Evolutionary conservation across 148 eudicot species (phyloP).

Genomic region (Rhododendron simsii): DNA sequence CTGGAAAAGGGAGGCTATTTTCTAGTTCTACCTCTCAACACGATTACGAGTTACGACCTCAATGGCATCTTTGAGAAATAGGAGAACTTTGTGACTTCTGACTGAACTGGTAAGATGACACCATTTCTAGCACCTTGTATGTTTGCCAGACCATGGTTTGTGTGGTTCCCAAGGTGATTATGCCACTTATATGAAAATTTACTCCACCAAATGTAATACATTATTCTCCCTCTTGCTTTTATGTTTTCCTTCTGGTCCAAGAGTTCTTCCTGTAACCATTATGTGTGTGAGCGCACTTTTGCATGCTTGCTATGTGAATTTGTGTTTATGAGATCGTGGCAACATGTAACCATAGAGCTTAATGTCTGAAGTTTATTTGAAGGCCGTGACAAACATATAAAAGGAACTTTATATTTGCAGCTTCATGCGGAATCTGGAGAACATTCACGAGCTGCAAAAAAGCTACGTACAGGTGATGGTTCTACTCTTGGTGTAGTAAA

Average conservation of each 20-base stretch:
- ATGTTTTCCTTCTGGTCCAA: not conserved
- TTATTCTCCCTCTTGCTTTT: not conserved
- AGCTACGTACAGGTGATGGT: slow-evolving; percentile 51
- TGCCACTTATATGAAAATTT: not conserved
- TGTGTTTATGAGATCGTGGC: not conserved
- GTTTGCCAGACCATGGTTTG: not conserved
- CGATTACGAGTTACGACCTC: not conserved
- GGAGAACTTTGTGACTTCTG: not conserved
- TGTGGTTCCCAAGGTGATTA: not conserved
- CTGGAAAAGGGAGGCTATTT: not conserved
- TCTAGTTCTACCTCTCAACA: not conserved
- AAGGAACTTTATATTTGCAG: slow-evolving; percentile 38
- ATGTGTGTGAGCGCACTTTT: not conserved
- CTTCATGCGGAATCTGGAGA: slow-evolving; percentile 77
- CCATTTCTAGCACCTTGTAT: not conserved
- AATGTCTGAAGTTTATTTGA: not conserved
- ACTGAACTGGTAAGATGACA: not conserved
- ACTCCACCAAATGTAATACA: not conserved
- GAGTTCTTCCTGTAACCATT: not conserved
- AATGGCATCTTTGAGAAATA: not conserved
- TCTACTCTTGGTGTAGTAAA: slow-evolving; percentile 6
- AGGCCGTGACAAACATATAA: slow-evolving; percentile 5
- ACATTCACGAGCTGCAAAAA: slow-evolving; percentile 58
- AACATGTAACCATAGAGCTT: not conserved
- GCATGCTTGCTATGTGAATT: not conserved